A percentile compares a stretch with the other conserved stretches of the same genome.
phyloP scores from a whole-genome alignment of 1,284 basidiomycete genomes.

The Trichosporon asahii region DNA sequence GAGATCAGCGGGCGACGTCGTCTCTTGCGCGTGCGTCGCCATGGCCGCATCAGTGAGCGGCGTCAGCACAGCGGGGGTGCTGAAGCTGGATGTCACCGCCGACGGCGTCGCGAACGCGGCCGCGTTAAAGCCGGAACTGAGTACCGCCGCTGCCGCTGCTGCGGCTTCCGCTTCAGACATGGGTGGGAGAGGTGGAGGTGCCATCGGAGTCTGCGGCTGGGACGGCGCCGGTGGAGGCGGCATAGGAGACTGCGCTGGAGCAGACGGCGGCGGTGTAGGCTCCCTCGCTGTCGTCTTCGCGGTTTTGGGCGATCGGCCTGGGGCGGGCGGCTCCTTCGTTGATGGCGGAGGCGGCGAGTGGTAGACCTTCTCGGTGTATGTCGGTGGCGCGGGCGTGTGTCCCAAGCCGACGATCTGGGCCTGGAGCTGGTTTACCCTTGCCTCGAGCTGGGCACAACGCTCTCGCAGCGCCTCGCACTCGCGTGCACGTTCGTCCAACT shows the following conservation, averaged over 20 bases:
- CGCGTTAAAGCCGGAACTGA: background rate
- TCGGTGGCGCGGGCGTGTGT: background rate
- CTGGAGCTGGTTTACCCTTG: background rate
- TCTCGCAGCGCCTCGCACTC: constrained; percentile 3
- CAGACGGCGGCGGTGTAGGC: no score
- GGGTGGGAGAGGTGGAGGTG: background rate
- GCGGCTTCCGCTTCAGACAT: background rate
- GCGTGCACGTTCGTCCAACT: background rate
- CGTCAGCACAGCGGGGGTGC: background rate
- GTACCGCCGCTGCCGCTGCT: background rate
- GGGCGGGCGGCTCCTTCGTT: background rate
- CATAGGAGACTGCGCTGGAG: background rate
- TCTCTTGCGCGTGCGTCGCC: background rate
- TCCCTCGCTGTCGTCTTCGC: no score
- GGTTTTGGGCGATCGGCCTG: background rate
- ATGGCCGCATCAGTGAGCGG: background rate
- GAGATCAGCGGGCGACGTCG: background rate
- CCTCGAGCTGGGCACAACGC: constrained; percentile 7
- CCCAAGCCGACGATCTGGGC: background rate
- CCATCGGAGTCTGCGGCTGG: background rate
- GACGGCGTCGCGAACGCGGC: background rate
- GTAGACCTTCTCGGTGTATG: background rate
- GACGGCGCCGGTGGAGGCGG: no score
- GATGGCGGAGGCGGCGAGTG: background rate
- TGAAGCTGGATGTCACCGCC: background rate